Base-by-base conservation (phyloP, 2,329 filamentous ascomycete genomes). In the Ophiostoma fasciatum region DNA sequence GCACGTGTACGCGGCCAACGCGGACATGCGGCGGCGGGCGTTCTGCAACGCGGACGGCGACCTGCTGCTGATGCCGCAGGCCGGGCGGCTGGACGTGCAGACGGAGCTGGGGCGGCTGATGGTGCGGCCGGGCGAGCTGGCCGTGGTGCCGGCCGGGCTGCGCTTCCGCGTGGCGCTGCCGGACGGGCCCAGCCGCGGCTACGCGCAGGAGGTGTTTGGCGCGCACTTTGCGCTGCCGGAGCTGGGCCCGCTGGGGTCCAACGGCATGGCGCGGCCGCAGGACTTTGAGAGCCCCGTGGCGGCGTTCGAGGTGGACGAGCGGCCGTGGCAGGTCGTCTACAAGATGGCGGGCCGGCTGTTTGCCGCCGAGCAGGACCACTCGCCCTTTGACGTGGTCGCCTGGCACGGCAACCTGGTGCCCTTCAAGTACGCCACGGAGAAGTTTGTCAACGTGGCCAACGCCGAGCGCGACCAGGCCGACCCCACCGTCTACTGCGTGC, bases 121-220 rank as follows among this genome's bases (percentile, higher is more conserved):
- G 34, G 73, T 80, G 5, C 70, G 74, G 4, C 76, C 74, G 0
- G 74, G 74, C n/a, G 77, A 81, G 50, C 69, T 81, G 22, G 67
- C 64, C 33, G 66, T 81, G 13, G 73, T 82, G 17, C 77, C 71
- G 17, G 65, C 73, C 10, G 77, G 77, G 13, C 62, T 78, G 31
- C 63, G 74, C 14, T 73, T 74, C 54, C 64, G 67, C n/a, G 68
- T 78, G n/a, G 60, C 60, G 3, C 55, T 78, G 74, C 33, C 40
- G 1, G 41, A 40, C 22, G 42, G 39, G 1, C 29, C 25, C 12
- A 33, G 36, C n/a, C 35, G 45, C 12, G 77, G 77, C 8, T 81
- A 79, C 49, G 70, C 79, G 33, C 66, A 76, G 25, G 77, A 82
- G 51, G 56, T 80, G 12, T 81, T 73, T 52, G 71, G 76, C 28